Evolutionary conservation across 164 flowering plant species (phyloP), one percentile per base, ranked within the genome.

Genomic region (Dillenia suffruticosa): DNA sequence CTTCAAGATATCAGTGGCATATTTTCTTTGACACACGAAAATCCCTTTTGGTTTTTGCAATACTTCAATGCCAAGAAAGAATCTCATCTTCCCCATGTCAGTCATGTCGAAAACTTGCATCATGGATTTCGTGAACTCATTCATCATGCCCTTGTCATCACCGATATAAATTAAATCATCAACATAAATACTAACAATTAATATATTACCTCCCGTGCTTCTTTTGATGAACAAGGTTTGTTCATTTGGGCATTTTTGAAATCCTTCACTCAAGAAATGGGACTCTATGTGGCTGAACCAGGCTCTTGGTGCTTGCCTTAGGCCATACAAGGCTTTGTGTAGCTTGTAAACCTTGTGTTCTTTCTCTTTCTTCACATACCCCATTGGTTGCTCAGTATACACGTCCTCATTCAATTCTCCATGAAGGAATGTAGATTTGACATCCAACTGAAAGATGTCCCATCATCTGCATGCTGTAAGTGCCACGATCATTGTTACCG

Each of bases 41-140:
- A 74, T 74, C 24, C 68, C 71, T 54, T 61, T 56, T 32, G 59
- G 57, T 9, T 57, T 51, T 48, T 72, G 63, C 46, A 50, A 8
- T 15, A 72, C 74, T 49, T 70, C 59, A 15, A 70, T 62, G 10
- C 74, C 70, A 61, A 72, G 62, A 55, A 68, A 63, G 17, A 59
- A 64, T 44, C 54, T 59, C 63, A 64, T 55, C 45, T 58, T 19
- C 44, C 61, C 73, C 19, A 63, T 46, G 44, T 59, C 48, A 24
- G 49, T 5, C 71, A 67, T 58, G 9, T 72, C 64, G 44, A 72
- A 68, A 44, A 56, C 68, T 10, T 44, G 17, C 17, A 49, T 10
- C 61, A 72, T 72, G n/a, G 63, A 58, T 11, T 14, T 22, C 22
- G 60, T 72, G 40, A 72, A 72, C 10, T 58, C 48, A 16, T 19